Percentiles rank a stretch among this genome's conserved stretches.
These are phyloP conservation scores for Spencermartinsiella ligniputridi DNA, from an alignment of 1,139 yeast genomes.

Conservation along the genomic window DNA sequence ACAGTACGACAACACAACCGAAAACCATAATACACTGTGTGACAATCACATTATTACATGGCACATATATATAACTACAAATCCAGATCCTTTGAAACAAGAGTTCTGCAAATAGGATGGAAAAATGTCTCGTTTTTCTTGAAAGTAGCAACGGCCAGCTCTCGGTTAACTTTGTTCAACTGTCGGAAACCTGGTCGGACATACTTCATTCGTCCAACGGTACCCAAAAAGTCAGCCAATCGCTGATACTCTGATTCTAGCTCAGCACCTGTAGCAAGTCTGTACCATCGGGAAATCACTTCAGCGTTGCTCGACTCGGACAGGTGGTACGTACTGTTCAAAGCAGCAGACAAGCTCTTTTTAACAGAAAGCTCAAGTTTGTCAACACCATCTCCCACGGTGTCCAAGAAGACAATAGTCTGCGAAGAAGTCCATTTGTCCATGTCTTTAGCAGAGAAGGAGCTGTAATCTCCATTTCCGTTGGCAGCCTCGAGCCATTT, in stretches of 20 bases:
- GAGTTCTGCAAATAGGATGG: conserved; percentile 79
- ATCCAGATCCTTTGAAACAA: conserved; percentile 69
- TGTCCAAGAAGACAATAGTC: conserved; percentile 71
- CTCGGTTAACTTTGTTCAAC: conserved; percentile 59
- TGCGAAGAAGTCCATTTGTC: conserved; percentile 65
- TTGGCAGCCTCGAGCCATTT: conserved; percentile 51
- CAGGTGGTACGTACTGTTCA: conserved; percentile 41
- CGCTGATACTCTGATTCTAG: conserved; percentile 42
- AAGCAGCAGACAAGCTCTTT: conserved; percentile 25
- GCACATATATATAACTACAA: conserved; percentile 6
- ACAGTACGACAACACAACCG: no score
- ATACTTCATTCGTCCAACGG: conserved; percentile 93
- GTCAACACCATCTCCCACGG: conserved; percentile 41
- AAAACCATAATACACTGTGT: no score
- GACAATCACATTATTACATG: no score
- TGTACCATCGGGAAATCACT: conserved; percentile 72
- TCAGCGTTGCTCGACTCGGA: conserved; percentile 66
- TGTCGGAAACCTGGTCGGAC: conserved; percentile 80
- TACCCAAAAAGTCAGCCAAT: conserved; percentile 79
- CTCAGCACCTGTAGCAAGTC: conserved; percentile 44
- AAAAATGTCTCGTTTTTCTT: conserved; percentile 52
- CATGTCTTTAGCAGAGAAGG: conserved; percentile 44
- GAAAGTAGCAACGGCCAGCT: conserved; percentile 64
- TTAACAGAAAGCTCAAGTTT: conserved; percentile 6
- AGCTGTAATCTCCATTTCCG: conserved; percentile 22